Evolutionary conservation across 2,329 filamentous ascomycete species (phyloP).

Genomic region (Chrysosporium queenslandicum): DNA sequence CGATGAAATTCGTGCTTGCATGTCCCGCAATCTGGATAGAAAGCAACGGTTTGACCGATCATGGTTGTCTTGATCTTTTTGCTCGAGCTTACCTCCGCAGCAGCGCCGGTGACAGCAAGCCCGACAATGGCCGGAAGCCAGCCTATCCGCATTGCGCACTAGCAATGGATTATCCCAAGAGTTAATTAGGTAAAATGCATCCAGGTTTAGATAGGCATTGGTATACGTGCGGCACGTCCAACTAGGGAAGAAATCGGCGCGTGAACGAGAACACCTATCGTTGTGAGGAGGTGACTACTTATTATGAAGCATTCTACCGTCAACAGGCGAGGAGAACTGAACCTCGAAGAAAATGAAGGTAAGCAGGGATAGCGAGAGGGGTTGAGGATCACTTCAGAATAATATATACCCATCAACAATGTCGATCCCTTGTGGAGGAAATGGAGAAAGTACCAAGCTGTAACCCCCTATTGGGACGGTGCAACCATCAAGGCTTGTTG

Average conservation of each 20-base stretch:
- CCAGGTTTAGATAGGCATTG: neutral
- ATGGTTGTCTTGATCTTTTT: neutral
- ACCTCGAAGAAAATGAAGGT: too few species aligned
- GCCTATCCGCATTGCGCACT: constrained; percentile 11
- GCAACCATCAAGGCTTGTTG: neutral
- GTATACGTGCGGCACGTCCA: neutral
- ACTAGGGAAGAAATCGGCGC: neutral
- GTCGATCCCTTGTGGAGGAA: constrained; percentile 7
- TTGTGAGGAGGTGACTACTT: too few species aligned
- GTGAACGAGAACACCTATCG: too few species aligned
- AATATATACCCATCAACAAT: neutral
- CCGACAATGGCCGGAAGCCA: constrained; percentile 3
- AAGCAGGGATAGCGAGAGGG: too few species aligned
- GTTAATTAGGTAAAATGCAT: neutral
- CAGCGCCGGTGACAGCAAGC: neutral
- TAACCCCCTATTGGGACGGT: neutral
- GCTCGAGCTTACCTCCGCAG: constrained; percentile 5
- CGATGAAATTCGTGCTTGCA: neutral
- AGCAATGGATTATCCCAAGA: neutral
- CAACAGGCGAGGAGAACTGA: too few species aligned
- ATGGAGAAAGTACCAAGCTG: constrained; percentile 3
- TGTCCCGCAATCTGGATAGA: neutral
- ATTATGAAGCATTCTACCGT: neutral
- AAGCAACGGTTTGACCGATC: too few species aligned
- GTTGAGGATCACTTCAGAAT: neutral